Percentiles rank a stretch among this genome's conserved stretches.
These are phyloP conservation scores for Microglena sp. DNA, from an alignment of 139 green algal species.

Conservation along the genomic window DNA sequence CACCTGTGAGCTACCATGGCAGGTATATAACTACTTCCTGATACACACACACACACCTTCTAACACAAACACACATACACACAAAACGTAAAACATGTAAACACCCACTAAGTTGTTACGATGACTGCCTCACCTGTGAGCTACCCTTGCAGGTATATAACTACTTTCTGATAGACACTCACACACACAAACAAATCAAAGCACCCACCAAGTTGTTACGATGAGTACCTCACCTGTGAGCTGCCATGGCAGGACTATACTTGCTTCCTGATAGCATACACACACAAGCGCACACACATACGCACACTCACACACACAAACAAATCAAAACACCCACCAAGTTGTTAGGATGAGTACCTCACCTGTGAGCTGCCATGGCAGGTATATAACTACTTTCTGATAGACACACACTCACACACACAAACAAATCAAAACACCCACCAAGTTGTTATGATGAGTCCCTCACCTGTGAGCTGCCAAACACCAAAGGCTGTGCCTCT, in stretches of 20 bases:
- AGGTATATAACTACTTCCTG: not conserved
- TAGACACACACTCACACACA: too few relatives aligned
- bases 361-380: too few relatives aligned
- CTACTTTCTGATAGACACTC: slow-evolving; percentile 40
- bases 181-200: too few relatives aligned
- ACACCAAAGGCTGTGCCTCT: slow-evolving; percentile 56
- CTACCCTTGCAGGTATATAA: slow-evolving; percentile 55
- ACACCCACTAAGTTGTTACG: not conserved
- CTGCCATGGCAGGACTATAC: too few relatives aligned
- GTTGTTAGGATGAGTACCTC: too few relatives aligned
- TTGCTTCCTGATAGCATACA: slow-evolving; percentile 63
- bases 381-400: not conserved
- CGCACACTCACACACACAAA: too few relatives aligned
- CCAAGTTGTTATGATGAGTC: too few relatives aligned
- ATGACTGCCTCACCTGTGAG: slow-evolving; percentile 21
- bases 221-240: too few relatives aligned
- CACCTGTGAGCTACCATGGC: not conserved
- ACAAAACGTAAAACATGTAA: not conserved
- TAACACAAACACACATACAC: not conserved
- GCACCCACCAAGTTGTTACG: slow-evolving; percentile 59
- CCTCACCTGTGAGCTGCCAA: slow-evolving; percentile 44
- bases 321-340: not conserved
- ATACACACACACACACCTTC: not conserved
- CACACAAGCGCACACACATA: slow-evolving; percentile 49
- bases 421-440: not conserved